Base-by-base conservation (phyloP, 75 land plant species). In the Pinus albicaulis region DNA sequence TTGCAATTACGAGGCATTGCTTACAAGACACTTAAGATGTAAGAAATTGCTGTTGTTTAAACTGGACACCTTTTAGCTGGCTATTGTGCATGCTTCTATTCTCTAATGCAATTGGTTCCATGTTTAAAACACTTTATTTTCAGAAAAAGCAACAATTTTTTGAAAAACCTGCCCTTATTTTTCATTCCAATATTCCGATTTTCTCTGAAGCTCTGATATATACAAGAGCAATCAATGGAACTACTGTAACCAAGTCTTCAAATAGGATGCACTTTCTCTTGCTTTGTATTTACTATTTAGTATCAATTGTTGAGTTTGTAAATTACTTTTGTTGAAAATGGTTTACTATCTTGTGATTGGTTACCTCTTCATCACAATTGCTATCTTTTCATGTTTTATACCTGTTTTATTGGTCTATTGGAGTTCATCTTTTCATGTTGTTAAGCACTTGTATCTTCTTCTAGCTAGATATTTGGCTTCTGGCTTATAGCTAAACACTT, bases 1-100 rank as follows among this genome's bases (percentile, higher is more conserved):
- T 59, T 24, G 12, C 24, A 10, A 23, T 22, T 11, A 2, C 23
- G 12, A 59, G 24, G 7, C 12, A 24, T 22, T n/a, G 17, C 61
- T 10, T 22, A 23, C 11, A 11, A 11, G 24, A 23, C 7, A 59
- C 23, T 59, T 59, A 24, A 10, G 26, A 59, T 59, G 24, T 5
- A 59, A 24, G 61, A 59, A 59, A 59, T 59, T 59, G 61, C 14
- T 62, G 34, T 28, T 25, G 16, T 62, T 62, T 62, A 62, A 62
- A 62, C 34, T 62, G 15, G 65, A 28, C 28, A 3, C 34, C 28
- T 25, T 62, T 26, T 62, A 4, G 65, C 1, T 25, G 65, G 34
- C 17, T 11, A 15, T 26, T 12, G 7, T 28, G 28, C 34, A 26
- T 0, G 48, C 3, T 17, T 28, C 28, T 28, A 8, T 62, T 26